Base-by-base conservation (phyloP, 129 eudicot species). In the Ambrosia trifida region DNA sequence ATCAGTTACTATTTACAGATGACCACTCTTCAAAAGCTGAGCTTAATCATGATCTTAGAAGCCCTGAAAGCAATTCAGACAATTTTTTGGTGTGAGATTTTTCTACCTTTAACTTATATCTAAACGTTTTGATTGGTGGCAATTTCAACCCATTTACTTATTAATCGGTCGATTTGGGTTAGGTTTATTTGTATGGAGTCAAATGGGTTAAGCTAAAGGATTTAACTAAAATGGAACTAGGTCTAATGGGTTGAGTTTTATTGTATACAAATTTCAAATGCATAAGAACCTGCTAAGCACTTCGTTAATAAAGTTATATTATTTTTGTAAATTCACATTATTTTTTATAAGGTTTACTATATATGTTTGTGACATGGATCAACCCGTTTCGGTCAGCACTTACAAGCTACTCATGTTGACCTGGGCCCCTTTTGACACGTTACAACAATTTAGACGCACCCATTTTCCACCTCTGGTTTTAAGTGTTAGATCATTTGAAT, bases 1-100 rank as follows among this genome's bases (percentile, higher is more conserved):
- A 81, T 79, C 70, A 70, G 72, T 81, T 14, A 14, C 33, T 82
- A 13, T 67, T 82, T 53, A 45, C 69, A 72, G 78, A 56, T 40
- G 67, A 68, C 36, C 64, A 36, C 32, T 47, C 13, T 69, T 66
- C 43, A 70, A 71, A 50, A 56, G 59, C 73, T 72, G 73, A 72
- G 70, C 72, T 18, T 73, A 76, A 67, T 67, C 67, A 64, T 17
- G 83, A 70, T 47, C 51, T 68, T 75, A 49, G 66, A 73, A 31
- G 72, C 5, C 66, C 30, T 5, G 38, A 20, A 18, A 73, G 76
- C 68, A 67, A 61, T 19, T 72, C 79, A 4, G 68, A 51, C 70
- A 36, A 52, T 60, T 16, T 51, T 73, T 40, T 66, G 85, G 91
- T 85, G 38, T 17, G 81, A 24, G 31, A 70, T 54, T 44, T 57